A percentile compares a stretch with the other conserved stretches of the same genome.
phyloP scores from a whole-genome alignment of 2,329 filamentous ascomycete species.

The Cucurbitaria berberidis region DNA sequence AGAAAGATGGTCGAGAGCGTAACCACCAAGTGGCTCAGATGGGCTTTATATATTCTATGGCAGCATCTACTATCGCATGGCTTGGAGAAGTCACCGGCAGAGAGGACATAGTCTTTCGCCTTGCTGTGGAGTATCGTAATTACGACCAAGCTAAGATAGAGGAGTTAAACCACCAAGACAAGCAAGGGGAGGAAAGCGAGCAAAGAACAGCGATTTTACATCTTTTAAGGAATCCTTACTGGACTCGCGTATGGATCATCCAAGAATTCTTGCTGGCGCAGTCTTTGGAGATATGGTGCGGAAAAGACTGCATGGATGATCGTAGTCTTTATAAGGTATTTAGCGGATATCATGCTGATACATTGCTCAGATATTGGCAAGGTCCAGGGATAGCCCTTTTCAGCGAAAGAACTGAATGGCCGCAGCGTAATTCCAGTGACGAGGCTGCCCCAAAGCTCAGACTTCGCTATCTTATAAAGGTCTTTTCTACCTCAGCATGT shows the following conservation, averaged over 20 bases:
- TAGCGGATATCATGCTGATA: too few species aligned
- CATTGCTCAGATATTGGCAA: neutral
- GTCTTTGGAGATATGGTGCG: neutral
- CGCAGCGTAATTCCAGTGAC: neutral
- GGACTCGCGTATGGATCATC: neutral
- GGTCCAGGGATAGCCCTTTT: too few species aligned
- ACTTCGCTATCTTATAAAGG: neutral
- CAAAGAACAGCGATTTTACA: neutral
- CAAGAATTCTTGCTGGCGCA: neutral
- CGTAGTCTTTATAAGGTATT: too few species aligned
- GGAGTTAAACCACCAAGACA: too few species aligned
- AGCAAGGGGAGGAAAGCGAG: too few species aligned
- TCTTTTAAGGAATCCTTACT: neutral
- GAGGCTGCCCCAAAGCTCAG: neutral
- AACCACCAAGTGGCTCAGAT: neutral
- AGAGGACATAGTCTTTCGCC: neutral
- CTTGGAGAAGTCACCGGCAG: neutral
- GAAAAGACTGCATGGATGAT: too few species aligned
- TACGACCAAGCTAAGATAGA: too few species aligned
- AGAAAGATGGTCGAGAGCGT: neutral
- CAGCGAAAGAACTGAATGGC: too few species aligned
- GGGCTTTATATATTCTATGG: neutral
- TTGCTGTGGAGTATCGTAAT: too few species aligned
- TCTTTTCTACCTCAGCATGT: neutral
- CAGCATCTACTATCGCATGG: neutral